A percentile compares a stretch with the other conserved stretches of the same genome.
These are phyloP conservation scores for Nephelium lappaceum DNA, from an alignment of 345 rosid species.

Conservation along the genomic window DNA sequence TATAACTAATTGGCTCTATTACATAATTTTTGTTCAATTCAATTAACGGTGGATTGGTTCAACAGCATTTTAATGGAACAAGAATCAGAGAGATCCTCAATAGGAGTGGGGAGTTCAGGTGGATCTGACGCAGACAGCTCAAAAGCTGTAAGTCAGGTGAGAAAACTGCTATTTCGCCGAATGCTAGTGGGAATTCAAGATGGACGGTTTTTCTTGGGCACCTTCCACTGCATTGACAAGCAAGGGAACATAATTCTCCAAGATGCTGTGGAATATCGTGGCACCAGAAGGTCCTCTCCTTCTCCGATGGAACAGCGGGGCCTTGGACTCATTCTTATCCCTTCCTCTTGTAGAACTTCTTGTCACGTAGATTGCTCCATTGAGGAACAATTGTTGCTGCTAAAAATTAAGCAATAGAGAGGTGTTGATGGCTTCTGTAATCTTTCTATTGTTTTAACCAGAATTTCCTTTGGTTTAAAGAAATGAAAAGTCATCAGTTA, in stretches of 20 bases:
- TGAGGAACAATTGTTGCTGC: constrained; percentile 51
- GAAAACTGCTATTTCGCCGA: constrained; percentile 66
- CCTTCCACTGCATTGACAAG: constrained; percentile 89
- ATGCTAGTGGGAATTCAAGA: constrained; percentile 88
- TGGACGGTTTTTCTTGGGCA: constrained; percentile 86
- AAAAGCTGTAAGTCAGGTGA: constrained; percentile 45
- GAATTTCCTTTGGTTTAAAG: neutral
- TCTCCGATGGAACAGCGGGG: constrained; percentile 86
- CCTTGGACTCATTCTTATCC: constrained; percentile 83
- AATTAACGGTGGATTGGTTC: neutral
- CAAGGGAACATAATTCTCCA: constrained; percentile 92
- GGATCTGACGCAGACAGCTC: constrained; percentile 31
- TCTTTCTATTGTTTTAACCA: neutral
- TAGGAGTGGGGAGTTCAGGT: constrained; percentile 31
- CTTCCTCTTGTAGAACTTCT: constrained; percentile 60
- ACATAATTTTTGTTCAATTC: neutral
- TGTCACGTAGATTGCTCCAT: constrained; percentile 74
- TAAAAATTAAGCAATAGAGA: constrained; percentile 36
- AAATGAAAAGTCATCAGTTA: neutral
- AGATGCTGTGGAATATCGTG: constrained; percentile 84
- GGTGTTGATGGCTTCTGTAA: neutral
- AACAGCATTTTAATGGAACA: constrained; percentile 29
- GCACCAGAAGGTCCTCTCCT: constrained; percentile 71
- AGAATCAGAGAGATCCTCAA: constrained; percentile 21
- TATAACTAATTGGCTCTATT: neutral